Evolutionary conservation across 1,284 basidiomycete genomes (phyloP).

Genomic region (Ustilago loliicola): DNA sequence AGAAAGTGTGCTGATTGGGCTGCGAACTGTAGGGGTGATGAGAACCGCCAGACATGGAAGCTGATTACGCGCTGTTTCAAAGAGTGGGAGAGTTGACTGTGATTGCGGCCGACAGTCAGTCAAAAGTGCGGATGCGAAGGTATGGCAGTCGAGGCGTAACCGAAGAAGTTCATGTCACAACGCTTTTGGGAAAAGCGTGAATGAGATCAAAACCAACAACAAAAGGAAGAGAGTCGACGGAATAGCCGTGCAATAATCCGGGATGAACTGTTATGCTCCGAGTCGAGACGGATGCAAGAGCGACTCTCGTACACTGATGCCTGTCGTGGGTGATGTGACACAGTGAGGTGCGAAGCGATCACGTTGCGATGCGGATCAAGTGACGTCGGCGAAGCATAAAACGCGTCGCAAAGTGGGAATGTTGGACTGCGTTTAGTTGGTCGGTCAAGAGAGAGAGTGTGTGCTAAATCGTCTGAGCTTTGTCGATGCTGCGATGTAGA

Average conservation of each 20-base stretch:
- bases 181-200: constrained; percentile 5
- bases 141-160: neutral
- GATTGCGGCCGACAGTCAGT: constrained; percentile 24
- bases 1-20: constrained; percentile 13
- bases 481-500: neutral
- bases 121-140: neutral
- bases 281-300: neutral
- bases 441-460: constrained; percentile 7
- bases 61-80: constrained; percentile 16
- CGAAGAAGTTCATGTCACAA: constrained; percentile 19
- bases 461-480: constrained; percentile 4
- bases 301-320: too few species aligned
- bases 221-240: neutral
- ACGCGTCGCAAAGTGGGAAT: neutral
- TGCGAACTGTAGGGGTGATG: constrained; percentile 28
- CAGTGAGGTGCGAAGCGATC: neutral
- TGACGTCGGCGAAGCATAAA: neutral
- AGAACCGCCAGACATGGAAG: constrained; percentile 44
- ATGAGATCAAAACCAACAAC: neutral
- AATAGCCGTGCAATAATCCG: too few species aligned
- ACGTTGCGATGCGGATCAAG: neutral
- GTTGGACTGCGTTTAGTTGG: neutral
- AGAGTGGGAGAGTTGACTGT: constrained; percentile 8
- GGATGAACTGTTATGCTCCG: neutral
- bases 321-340: neutral